Conservation (phyloP, 129 eudicot genomes). For the Flaveria bidentis region DNA sequence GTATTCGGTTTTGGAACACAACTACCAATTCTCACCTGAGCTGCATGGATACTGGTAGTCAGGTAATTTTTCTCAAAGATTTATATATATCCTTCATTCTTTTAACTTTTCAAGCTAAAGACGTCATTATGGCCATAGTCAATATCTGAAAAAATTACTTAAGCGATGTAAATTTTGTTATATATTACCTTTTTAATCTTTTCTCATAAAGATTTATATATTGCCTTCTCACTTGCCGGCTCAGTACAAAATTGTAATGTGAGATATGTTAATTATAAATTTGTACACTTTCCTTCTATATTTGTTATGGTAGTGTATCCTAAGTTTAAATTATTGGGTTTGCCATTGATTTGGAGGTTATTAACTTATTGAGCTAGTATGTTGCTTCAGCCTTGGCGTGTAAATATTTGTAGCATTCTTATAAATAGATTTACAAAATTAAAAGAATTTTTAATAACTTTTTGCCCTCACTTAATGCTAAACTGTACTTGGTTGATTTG, state of each 20-base stretch:
- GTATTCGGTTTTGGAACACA: slow-evolving; percentile 97
- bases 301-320: neutral
- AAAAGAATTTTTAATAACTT: neutral
- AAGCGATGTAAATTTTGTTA: neutral
- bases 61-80: slow-evolving; percentile 47
- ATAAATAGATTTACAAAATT: neutral
- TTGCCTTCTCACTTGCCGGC: neutral
- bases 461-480: neutral
- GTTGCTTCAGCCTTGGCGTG: neutral
- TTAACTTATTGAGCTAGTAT: neutral
- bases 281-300: neutral
- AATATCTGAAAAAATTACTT: neutral
- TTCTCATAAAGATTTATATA: neutral
- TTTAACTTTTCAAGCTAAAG: neutral
- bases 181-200: neutral
- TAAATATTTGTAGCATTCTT: neutral
- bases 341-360: neutral
- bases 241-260: neutral
- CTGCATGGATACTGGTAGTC: slow-evolving; percentile 99
- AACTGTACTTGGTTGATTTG: neutral
- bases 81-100: too few species aligned
- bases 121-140: neutral
- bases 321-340: neutral
- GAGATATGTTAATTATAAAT: neutral
- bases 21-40: slow-evolving; percentile 86